These are phyloP conservation scores for Rauvolfia tetraphylla DNA, from an alignment of 257 asterid genomes.

Conservation along the genomic window DNA sequence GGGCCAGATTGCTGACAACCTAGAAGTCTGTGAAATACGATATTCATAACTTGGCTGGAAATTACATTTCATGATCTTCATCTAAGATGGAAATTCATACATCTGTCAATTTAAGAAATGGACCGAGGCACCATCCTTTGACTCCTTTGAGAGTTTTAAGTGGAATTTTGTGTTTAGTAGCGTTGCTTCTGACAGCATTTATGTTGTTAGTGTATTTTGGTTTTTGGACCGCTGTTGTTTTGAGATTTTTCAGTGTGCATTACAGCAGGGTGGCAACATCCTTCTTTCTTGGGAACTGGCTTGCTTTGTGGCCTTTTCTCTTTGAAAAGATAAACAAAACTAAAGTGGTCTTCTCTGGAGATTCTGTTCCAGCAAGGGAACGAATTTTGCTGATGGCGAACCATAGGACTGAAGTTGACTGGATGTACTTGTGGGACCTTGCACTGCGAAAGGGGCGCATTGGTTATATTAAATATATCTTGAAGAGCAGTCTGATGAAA, in stretches of 20 bases:
- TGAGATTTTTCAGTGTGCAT: constrained; percentile 57
- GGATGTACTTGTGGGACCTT: constrained; percentile 98
- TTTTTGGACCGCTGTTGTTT: constrained; percentile 52
- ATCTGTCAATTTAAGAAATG: constrained; percentile 23
- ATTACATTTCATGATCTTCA: not conserved
- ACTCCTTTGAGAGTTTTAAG: constrained; percentile 48
- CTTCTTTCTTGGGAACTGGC: constrained; percentile 72
- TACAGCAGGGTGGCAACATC: constrained; percentile 63
- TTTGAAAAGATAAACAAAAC: constrained; percentile 78
- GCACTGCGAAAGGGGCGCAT: constrained; percentile 67
- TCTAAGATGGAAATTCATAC: constrained; percentile 39
- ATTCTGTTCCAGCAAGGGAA: constrained; percentile 51
- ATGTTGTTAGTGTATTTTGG: constrained; percentile 59
- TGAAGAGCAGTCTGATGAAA: constrained; percentile 86
- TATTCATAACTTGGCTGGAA: not conserved
- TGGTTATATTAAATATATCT: constrained; percentile 67
- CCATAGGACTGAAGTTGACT: constrained; percentile 90
- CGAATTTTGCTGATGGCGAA: constrained; percentile 73
- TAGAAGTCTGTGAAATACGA: not conserved
- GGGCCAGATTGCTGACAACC: not conserved
- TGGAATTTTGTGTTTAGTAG: constrained; percentile 60
- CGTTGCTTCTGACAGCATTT: constrained; percentile 67
- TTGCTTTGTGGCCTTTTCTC: constrained; percentile 88
- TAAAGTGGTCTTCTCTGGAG: constrained; percentile 80
- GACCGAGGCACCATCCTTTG: constrained; percentile 55